Conservation (phyloP, 495 filamentous ascomycete species). For the Alectoria sarmentosa region DNA sequence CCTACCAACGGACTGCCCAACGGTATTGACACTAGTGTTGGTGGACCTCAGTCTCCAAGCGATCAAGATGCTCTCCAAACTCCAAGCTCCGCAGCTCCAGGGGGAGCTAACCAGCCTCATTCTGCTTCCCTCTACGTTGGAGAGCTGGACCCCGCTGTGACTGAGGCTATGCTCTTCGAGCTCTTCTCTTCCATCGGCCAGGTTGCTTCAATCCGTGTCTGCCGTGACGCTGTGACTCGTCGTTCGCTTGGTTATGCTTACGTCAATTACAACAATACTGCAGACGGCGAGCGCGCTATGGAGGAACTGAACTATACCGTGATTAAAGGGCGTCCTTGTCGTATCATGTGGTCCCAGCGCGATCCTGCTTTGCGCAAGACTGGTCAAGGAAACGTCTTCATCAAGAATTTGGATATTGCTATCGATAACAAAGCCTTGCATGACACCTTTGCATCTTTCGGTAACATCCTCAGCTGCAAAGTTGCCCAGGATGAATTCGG, state of each 20-base stretch:
- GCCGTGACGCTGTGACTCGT: constrained; percentile 97
- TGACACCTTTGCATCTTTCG: constrained; percentile 98
- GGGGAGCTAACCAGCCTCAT: constrained; percentile 69
- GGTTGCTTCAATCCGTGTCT: constrained; percentile 98
- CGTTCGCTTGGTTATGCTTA: constrained; percentile 99
- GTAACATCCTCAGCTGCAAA: constrained; percentile 99
- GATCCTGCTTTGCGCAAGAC: constrained; percentile 99
- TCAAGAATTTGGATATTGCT: constrained; percentile 97
- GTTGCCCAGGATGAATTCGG: constrained; percentile 95
- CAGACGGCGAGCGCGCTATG: constrained; percentile 93
- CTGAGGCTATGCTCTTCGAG: constrained; percentile 99
- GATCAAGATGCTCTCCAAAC: constrained; percentile 57
- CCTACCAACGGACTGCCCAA: constrained; percentile 57
- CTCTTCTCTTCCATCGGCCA: constrained; percentile 99
- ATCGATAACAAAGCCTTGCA: constrained; percentile 99
- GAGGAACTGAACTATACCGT: constrained; percentile 99
- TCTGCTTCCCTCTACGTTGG: constrained; percentile 98
- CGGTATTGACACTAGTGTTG: constrained; percentile 63
- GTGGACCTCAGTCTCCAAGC: constrained; percentile 40
- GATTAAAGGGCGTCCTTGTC: constrained; percentile 98
- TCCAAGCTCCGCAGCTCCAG: constrained; percentile 60
- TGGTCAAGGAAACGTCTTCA: constrained; percentile 99
- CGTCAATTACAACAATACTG: constrained; percentile 98
- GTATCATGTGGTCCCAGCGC: constrained; percentile 99
- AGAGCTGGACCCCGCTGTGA: constrained; percentile 94